Percentiles rank a stretch among this genome's conserved stretches.
These are phyloP conservation scores for Apiospora malaysiana DNA, from an alignment of 2,329 filamentous ascomycete genomes.

Conservation along the genomic window DNA sequence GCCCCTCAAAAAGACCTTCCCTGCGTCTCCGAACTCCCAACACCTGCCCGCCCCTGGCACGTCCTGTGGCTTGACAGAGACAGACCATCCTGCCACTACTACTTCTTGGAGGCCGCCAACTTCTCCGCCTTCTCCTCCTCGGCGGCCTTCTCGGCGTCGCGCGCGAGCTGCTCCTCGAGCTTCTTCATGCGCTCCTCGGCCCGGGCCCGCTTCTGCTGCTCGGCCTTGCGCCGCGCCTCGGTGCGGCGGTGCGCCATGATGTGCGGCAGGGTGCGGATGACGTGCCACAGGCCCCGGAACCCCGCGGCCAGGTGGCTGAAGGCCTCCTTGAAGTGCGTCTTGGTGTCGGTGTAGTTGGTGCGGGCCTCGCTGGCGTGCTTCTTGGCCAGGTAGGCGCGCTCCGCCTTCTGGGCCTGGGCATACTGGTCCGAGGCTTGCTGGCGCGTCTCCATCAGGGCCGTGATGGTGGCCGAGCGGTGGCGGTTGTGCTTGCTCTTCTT, in stretches of 20 bases:
- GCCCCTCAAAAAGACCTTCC: background rate
- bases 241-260: slow-evolving; percentile 14
- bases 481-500: slow-evolving; percentile 3
- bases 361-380: slow-evolving; percentile 2
- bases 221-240: background rate
- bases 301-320: slow-evolving; percentile 5
- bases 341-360: slow-evolving; percentile 1
- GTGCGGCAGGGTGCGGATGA: background rate
- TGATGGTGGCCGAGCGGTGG: slow-evolving; percentile 17
- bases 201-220: background rate
- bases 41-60: background rate
- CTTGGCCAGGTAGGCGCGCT: slow-evolving; percentile 11
- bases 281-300: background rate
- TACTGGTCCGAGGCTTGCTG: slow-evolving; percentile 18
- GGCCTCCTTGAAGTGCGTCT: slow-evolving; percentile 18
- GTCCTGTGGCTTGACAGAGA: too few species aligned
- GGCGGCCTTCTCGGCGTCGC: background rate
- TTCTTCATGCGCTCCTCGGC: slow-evolving; percentile 19
- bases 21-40: background rate
- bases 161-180: slow-evolving; percentile 14
- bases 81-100: background rate
- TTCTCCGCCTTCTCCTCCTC: background rate
- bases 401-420: slow-evolving; percentile 7
- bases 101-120: background rate
- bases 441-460: slow-evolving; percentile 17